Base-by-base conservation (phyloP, 768 basidiomycete species). In the Boletus insuetus region DNA sequence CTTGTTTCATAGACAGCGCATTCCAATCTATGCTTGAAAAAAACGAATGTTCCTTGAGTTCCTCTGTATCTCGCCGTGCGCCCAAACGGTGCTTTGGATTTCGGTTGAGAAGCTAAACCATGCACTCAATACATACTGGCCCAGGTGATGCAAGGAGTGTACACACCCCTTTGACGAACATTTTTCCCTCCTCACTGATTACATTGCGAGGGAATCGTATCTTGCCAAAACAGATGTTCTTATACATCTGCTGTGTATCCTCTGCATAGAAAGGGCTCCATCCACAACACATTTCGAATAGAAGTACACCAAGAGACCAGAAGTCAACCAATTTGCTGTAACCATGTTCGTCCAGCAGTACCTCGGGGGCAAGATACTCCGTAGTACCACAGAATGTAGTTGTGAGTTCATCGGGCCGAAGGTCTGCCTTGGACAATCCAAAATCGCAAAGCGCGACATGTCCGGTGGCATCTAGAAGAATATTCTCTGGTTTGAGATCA, bases 181-280 rank as follows among this genome's bases (percentile, higher is more conserved):
- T 89, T 75, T 99, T 99, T 45, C 97, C 97, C 46, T 98, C 95
- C 65, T 99, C 97, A 56, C 87, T 87, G 62, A 98, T 98, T 34
- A 98, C 95, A 50, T 90, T 95, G 66, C 93, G 89, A 6, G 97
- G 97, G 77, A 98, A 98, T 50, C 94, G 81, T 68, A 98, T 98
- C 81, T 98, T 98, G 56, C 97, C 97, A 72, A 98, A 99, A 70
- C 95, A 97, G 62, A 92, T 93, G 74, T 91, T 94, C 79, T 94
- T 94, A 78, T 99, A 99, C 97, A 99, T 99, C 74, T 96, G 92
- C 70, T 99, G 96, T 5, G 94, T 97, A 68, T 99, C 97, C 66
- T 99, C 97, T 17, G 96, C 95, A 66, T 98, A 99, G 75, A 98
- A 99, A 40, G 97, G 97, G 68, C 91, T 94, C 97, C 97, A 98